Conservation (phyloP, 129 eudicot genomes). For the Chrysanthemum seticuspe region DNA sequence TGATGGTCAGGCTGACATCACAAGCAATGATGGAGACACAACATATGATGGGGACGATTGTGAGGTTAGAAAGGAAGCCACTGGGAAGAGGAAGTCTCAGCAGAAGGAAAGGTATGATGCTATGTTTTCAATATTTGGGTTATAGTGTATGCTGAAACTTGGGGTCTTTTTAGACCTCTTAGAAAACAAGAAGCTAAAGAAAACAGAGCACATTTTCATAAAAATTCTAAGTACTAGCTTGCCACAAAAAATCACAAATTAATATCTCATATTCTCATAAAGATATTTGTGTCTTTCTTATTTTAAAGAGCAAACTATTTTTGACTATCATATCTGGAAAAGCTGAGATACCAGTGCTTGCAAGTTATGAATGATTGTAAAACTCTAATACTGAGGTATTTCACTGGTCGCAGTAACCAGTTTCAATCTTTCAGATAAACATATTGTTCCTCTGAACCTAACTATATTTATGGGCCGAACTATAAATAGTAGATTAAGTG, state of each 20-base stretch:
- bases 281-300: neutral
- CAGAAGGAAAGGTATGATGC: slow-evolving; percentile 18
- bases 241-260: neutral
- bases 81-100: neutral
- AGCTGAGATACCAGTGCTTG: neutral
- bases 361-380: slow-evolving; percentile 1
- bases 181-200: neutral
- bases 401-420: neutral
- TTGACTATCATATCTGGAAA: neutral
- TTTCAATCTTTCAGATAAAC: neutral
- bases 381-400: neutral
- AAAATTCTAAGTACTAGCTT: neutral
- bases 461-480: neutral
- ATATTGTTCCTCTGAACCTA: neutral
- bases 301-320: neutral
- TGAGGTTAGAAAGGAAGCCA: neutral
- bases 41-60: neutral
- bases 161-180: neutral
- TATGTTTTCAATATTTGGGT: slow-evolving; percentile 5
- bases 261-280: neutral
- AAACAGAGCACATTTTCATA: neutral
- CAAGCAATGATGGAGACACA: slow-evolving; percentile 1
- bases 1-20: slow-evolving; percentile 21
- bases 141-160: neutral
- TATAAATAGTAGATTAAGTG: neutral